phyloP scores from a whole-genome alignment of 805 yeast species.

The Priceomyces castillae region DNA sequence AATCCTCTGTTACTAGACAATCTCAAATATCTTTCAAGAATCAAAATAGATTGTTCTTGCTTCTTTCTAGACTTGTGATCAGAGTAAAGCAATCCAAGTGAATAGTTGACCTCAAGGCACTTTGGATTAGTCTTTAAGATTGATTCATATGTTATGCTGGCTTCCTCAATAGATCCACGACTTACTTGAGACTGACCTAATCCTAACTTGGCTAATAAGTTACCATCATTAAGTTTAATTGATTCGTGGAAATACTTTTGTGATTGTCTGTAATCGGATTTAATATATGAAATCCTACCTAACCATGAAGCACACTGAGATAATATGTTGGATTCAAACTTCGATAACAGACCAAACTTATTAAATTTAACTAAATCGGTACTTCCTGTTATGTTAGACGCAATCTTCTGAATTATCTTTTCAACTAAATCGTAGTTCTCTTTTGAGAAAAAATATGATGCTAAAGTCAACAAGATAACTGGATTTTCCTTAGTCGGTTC shows the following conservation, averaged over 20 bases:
- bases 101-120: slow-evolving; percentile 68
- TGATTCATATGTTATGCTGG: slow-evolving; percentile 79
- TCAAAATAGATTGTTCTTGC: slow-evolving; percentile 54
- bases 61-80: slow-evolving; percentile 36
- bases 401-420: slow-evolving; percentile 52
- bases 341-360: slow-evolving; percentile 19
- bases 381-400: slow-evolving; percentile 24
- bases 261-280: slow-evolving; percentile 63
- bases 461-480: slow-evolving; percentile 62
- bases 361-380: slow-evolving; percentile 13
- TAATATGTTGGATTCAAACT: slow-evolving; percentile 29
- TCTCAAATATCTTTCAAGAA: slow-evolving; percentile 68
- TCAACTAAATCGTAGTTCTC: slow-evolving; percentile 57
- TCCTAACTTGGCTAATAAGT: slow-evolving; percentile 73
- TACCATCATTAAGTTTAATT: slow-evolving; percentile 58
- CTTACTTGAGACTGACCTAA: slow-evolving; percentile 80
- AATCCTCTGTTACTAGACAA: slow-evolving; percentile 51
- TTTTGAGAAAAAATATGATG: slow-evolving; percentile 69
- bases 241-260: slow-evolving; percentile 73
- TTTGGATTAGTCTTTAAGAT: slow-evolving; percentile 64
- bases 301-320: slow-evolving; percentile 65
- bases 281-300: slow-evolving; percentile 69
- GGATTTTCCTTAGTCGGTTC: slow-evolving; percentile 48
- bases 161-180: slow-evolving; percentile 75
- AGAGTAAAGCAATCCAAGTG: slow-evolving; percentile 74